phyloP scores from a whole-genome alignment of 768 basidiomycete species.

The Boletus pseudopeckii region DNA sequence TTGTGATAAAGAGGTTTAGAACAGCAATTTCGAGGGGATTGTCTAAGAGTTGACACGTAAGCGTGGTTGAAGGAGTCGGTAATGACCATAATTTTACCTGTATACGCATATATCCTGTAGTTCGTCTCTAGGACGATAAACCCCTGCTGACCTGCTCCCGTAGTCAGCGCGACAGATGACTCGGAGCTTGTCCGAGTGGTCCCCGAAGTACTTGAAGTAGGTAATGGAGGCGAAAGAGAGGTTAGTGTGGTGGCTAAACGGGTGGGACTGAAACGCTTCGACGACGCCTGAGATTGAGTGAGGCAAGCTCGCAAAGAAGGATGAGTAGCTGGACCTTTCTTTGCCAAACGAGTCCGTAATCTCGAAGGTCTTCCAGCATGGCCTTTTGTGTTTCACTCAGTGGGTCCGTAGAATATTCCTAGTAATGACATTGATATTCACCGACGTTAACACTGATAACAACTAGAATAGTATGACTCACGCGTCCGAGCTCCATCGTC shows the following conservation, averaged over 20 bases:
- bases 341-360: slow-evolving; percentile 93
- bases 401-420: slow-evolving; percentile 89
- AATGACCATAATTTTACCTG: slow-evolving; percentile 49
- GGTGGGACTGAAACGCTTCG: slow-evolving; percentile 88
- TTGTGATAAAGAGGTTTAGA: slow-evolving; percentile 85
- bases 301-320: slow-evolving; percentile 8
- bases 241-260: slow-evolving; percentile 93
- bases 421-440: neutral
- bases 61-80: neutral
- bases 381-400: slow-evolving; percentile 74
- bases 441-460: neutral
- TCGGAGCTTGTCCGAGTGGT: slow-evolving; percentile 12
- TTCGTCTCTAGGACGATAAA: slow-evolving; percentile 98
- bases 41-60: slow-evolving; percentile 46
- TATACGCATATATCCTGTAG: slow-evolving; percentile 97
- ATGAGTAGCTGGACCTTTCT: slow-evolving; percentile 51
- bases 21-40: slow-evolving; percentile 97
- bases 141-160: slow-evolving; percentile 66
- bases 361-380: slow-evolving; percentile 90
- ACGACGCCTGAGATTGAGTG: slow-evolving; percentile 48
- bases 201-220: slow-evolving; percentile 42
- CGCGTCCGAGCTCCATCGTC: slow-evolving; percentile 91
- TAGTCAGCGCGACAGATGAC: slow-evolving; percentile 35
- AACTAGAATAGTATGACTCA: slow-evolving; percentile 34
- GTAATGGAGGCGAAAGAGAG: slow-evolving; percentile 80